Evolutionary conservation across 1,139 yeast genomes (phyloP).

Genomic region (Suhomyces panamericanus): DNA sequence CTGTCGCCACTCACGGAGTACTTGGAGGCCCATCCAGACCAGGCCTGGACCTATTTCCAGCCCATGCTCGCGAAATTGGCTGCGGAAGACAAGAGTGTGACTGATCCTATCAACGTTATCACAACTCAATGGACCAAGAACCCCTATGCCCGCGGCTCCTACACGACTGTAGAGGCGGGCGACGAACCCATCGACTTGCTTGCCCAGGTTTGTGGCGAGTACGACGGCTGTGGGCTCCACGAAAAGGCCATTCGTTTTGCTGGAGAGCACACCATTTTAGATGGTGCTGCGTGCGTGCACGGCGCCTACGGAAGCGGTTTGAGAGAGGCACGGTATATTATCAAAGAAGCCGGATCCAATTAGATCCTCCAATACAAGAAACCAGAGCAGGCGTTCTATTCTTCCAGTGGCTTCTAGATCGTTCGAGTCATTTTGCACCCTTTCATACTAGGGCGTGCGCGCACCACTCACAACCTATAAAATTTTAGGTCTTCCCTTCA

Average conservation of each 20-base stretch:
- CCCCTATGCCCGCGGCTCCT: slow-evolving; percentile 71
- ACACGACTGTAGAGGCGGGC: slow-evolving; percentile 64
- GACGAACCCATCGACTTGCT: slow-evolving; percentile 67
- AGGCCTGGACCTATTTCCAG: slow-evolving; percentile 43
- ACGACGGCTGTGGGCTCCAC: slow-evolving; percentile 50
- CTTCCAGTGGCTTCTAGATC: background rate
- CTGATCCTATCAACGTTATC: slow-evolving; percentile 50
- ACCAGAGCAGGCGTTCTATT: background rate
- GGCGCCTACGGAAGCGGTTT: slow-evolving; percentile 73
- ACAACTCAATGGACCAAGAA: slow-evolving; percentile 71
- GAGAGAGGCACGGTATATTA: slow-evolving; percentile 61
- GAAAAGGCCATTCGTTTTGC: slow-evolving; percentile 64
- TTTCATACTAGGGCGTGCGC: background rate
- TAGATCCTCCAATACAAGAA: too few relatives aligned
- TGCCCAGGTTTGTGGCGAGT: slow-evolving; percentile 50
- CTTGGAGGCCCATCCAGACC: slow-evolving; percentile 35
- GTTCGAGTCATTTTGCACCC: background rate
- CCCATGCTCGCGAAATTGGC: slow-evolving; percentile 36
- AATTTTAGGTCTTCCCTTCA: slow-evolving; percentile 1
- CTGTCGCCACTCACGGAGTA: slow-evolving; percentile 69
- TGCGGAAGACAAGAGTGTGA: slow-evolving; percentile 14
- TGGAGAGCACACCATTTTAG: slow-evolving; percentile 77
- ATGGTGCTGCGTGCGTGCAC: slow-evolving; percentile 85
- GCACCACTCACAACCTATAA: background rate
- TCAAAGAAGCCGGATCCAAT: slow-evolving; percentile 13